Evolutionary conservation across 768 basidiomycete species (phyloP).

Genomic region (Austroboletus eburneus): DNA sequence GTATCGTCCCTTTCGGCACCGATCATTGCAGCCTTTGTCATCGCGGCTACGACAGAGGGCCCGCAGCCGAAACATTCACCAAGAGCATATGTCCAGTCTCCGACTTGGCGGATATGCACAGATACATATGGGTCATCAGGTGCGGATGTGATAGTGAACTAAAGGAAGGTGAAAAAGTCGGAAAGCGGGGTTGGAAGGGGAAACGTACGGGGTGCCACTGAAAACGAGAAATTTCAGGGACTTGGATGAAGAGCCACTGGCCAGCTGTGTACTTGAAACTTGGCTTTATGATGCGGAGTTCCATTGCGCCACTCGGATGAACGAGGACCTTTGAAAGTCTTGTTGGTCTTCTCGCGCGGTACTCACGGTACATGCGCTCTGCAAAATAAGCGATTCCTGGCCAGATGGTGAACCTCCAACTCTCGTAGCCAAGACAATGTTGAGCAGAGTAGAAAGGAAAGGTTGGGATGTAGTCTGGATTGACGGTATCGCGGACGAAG

Average conservation of each 20-base stretch:
- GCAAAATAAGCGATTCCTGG: slow-evolving; percentile 86
- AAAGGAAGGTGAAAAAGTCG: neutral
- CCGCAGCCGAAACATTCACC: slow-evolving; percentile 85
- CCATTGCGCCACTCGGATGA: slow-evolving; percentile 91
- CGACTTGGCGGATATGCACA: slow-evolving; percentile 90
- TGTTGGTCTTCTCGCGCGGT: slow-evolving; percentile 74
- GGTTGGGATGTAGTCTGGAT: slow-evolving; percentile 60
- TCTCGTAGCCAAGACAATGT: slow-evolving; percentile 89
- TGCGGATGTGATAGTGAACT: slow-evolving; percentile 95
- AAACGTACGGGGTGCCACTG: slow-evolving; percentile 96
- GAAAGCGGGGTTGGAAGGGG: neutral
- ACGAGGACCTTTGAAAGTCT: slow-evolving; percentile 81
- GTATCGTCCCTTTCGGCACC: slow-evolving; percentile 61
- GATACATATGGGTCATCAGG: slow-evolving; percentile 93
- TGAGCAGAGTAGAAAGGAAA: slow-evolving; percentile 88
- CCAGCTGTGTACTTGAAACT: slow-evolving; percentile 89
- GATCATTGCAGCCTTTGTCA: slow-evolving; percentile 77
- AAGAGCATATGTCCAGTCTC: slow-evolving; percentile 80
- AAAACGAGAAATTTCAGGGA: slow-evolving; percentile 76
- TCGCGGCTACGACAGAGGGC: slow-evolving; percentile 67
- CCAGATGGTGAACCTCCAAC: slow-evolving; percentile 92
- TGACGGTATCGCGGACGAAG: slow-evolving; percentile 83
- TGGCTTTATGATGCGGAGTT: slow-evolving; percentile 87
- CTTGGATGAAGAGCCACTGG: slow-evolving; percentile 88
- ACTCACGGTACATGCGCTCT: slow-evolving; percentile 81